phyloP scores from a whole-genome alignment of 257 asterid genomes.

The Henckelia pumila region DNA sequence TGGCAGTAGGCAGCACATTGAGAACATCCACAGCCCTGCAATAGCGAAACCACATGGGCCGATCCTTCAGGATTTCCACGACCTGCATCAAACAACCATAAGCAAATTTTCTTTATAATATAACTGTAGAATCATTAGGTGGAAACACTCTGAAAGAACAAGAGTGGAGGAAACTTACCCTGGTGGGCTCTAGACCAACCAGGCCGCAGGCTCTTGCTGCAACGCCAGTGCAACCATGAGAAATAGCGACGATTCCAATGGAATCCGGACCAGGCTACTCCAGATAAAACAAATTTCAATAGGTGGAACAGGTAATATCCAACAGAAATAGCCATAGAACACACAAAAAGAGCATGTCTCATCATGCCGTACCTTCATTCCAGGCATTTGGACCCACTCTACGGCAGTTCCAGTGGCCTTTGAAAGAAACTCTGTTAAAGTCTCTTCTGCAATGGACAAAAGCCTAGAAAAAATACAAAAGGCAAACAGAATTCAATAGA shows the following conservation, averaged over 20 bases:
- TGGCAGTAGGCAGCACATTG: constrained; percentile 87
- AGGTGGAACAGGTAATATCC: constrained; percentile 11
- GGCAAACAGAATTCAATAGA: constrained; percentile 31
- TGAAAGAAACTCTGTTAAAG: constrained; percentile 93
- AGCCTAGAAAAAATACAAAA: constrained; percentile 55
- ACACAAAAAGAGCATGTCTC: neutral
- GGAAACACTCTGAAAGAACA: constrained; percentile 1
- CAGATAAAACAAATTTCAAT: constrained; percentile 13
- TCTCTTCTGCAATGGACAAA: constrained; percentile 95
- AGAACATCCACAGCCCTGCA: constrained; percentile 84
- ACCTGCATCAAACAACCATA: constrained; percentile 45
- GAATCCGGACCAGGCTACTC: constrained; percentile 99
- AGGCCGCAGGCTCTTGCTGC: constrained; percentile 97
- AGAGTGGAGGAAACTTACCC: constrained; percentile 45
- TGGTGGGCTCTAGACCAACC: constrained; percentile 87
- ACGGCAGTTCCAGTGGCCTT: constrained; percentile 98
- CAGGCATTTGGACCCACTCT: constrained; percentile 99
- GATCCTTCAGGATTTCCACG: constrained; percentile 91
- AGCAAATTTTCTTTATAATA: neutral
- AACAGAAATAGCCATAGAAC: constrained; percentile 5
- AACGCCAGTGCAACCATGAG: constrained; percentile 99
- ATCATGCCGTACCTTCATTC: constrained; percentile 70
- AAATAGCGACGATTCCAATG: constrained; percentile 99
- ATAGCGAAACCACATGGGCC: constrained; percentile 94
- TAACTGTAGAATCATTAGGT: neutral